Evolutionary conservation across 208 protist species (phyloP).

Genomic region (Acanthamoeba divionensis): DNA sequence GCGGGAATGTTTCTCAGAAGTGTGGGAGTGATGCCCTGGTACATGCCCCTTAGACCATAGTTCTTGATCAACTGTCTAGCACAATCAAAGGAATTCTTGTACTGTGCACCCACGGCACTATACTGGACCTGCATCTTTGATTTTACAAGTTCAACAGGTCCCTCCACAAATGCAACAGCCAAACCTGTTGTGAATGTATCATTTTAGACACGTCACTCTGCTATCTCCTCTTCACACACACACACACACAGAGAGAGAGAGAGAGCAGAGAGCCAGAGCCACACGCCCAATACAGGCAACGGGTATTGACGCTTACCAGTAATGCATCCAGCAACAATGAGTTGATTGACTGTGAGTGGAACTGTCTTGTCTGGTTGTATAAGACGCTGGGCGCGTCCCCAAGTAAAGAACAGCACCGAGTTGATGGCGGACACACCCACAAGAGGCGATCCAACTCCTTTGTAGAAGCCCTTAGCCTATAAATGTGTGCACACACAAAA

Average conservation of each 20-base stretch:
- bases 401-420: slow-evolving; percentile 70
- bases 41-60: slow-evolving; percentile 11
- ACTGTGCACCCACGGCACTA: background rate
- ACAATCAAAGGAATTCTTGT: slow-evolving; percentile 49
- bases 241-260: no score
- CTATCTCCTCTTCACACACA: no score
- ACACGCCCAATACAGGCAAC: no score
- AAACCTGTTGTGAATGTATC: background rate
- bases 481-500: background rate
- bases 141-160: slow-evolving; percentile 43
- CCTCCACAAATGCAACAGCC: slow-evolving; percentile 7
- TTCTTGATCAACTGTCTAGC: background rate
- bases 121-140: slow-evolving; percentile 50
- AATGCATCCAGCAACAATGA: slow-evolving; percentile 16
- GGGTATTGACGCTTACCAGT: slow-evolving; percentile 11
- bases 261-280: no score
- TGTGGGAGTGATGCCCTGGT: background rate
- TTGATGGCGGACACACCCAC: slow-evolving; percentile 72
- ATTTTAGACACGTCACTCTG: no score
- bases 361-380: slow-evolving; percentile 29
- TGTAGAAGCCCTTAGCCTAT: slow-evolving; percentile 20
- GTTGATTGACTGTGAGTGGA: background rate
- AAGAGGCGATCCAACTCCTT: slow-evolving; percentile 69
- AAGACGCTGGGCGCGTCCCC: slow-evolving; percentile 15
- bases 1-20: slow-evolving; percentile 28